Percentiles rank a stretch among this genome's conserved stretches.
phyloP scores from a whole-genome alignment of 2,329 filamentous ascomycete species.

The Bipolaris oryzae region DNA sequence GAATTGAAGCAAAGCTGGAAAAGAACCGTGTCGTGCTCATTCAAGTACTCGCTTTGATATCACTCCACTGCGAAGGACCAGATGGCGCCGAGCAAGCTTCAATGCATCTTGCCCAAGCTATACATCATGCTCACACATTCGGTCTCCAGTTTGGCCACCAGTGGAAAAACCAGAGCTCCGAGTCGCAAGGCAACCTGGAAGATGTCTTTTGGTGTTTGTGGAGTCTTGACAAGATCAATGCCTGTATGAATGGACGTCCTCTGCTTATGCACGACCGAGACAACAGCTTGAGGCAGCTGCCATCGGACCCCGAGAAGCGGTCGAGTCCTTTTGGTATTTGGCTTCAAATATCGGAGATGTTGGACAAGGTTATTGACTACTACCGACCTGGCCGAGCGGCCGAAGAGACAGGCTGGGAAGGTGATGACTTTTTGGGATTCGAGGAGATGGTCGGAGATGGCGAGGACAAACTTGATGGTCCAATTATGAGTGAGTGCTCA shows the following conservation, averaged over 20 bases:
- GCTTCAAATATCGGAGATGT: conserved; percentile 52
- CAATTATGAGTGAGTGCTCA: conserved; percentile 43
- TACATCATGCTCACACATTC: conserved; percentile 58
- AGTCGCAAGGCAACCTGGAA: conserved; percentile 50
- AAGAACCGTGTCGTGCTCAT: conserved; percentile 56
- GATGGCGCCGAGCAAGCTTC: conserved; percentile 56
- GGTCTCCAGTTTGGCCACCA: conserved; percentile 54
- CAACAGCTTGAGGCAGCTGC: conserved; percentile 52
- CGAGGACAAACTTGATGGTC: conserved; percentile 46
- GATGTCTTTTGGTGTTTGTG: conserved; percentile 58
- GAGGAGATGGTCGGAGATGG: conserved; percentile 52
- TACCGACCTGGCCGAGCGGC: conserved; percentile 53
- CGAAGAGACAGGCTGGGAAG: conserved; percentile 55
- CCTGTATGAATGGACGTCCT: conserved; percentile 55
- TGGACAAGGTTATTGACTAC: conserved; percentile 56
- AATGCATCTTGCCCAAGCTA: conserved; percentile 55
- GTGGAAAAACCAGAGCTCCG: conserved; percentile 48
- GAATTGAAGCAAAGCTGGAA: conserved; percentile 50
- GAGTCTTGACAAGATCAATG: conserved; percentile 57
- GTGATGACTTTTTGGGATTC: conserved; percentile 53
- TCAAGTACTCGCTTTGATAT: conserved; percentile 54
- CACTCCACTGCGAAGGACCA: conserved; percentile 55
- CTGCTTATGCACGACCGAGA: conserved; percentile 57
- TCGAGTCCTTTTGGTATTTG: conserved; percentile 57
- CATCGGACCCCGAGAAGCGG: conserved; percentile 51